A percentile compares a stretch with the other conserved stretches of the same genome.
Conservation (phyloP, 192 early-diverging fungal genomes). For the Coemansia sp. region DNA sequence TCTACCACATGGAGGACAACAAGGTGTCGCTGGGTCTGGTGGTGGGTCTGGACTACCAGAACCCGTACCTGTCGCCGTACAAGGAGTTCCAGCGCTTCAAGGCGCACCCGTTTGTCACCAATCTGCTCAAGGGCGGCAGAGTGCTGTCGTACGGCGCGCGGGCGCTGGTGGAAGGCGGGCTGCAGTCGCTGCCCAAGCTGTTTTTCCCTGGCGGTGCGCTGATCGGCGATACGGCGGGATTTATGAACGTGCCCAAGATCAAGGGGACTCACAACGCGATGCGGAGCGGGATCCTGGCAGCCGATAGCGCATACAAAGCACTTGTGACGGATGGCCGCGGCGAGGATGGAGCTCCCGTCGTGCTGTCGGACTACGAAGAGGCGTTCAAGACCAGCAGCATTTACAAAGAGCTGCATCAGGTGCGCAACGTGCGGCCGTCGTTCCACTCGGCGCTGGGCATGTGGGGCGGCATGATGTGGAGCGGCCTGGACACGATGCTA, state of each 20-base stretch:
- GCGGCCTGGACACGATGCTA: slow-evolving; percentile 85
- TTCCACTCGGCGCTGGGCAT: slow-evolving; percentile 88
- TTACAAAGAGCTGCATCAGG: slow-evolving; percentile 84
- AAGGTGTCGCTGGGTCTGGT: slow-evolving; percentile 86
- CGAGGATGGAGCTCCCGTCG: slow-evolving; percentile 59
- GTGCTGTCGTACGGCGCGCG: slow-evolving; percentile 91
- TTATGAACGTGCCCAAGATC: slow-evolving; percentile 97
- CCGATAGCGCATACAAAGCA: slow-evolving; percentile 82
- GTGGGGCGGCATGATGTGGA: slow-evolving; percentile 81
- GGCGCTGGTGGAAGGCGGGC: slow-evolving; percentile 95
- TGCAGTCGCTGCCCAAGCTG: slow-evolving; percentile 93
- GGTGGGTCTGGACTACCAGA: slow-evolving; percentile 90
- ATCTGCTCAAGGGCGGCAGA: slow-evolving; percentile 86
- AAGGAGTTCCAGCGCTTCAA: slow-evolving; percentile 98
- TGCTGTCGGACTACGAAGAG: slow-evolving; percentile 74
- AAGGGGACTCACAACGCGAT: slow-evolving; percentile 99
- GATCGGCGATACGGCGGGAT: slow-evolving; percentile 94
- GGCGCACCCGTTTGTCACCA: slow-evolving; percentile 82
- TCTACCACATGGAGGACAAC: slow-evolving; percentile 94
- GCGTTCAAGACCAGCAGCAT: slow-evolving; percentile 85
- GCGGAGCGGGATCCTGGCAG: slow-evolving; percentile 97
- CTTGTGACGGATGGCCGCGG: slow-evolving; percentile 44
- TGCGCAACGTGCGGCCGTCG: slow-evolving; percentile 91
- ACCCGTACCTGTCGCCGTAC: slow-evolving; percentile 94
- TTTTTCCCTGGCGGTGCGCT: slow-evolving; percentile 93